Conservation (phyloP, 2,329 filamentous ascomycete species). For the Anisogramma anomala region DNA sequence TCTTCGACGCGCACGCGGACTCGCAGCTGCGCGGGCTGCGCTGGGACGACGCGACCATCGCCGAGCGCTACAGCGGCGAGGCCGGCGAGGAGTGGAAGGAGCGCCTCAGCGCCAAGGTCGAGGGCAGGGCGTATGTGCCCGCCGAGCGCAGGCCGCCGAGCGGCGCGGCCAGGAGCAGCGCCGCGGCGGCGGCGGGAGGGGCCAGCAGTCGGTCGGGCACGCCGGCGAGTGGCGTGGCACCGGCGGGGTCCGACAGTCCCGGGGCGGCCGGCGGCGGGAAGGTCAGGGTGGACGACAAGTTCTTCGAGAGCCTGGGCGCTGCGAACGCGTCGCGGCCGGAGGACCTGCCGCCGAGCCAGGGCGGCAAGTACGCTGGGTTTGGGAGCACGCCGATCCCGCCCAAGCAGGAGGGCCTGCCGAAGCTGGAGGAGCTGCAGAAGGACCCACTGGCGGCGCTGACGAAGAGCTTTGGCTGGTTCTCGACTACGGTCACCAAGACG, state of each 20-base stretch:
- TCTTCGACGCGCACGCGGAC: conserved; percentile 65
- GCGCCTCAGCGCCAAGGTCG: conserved; percentile 73
- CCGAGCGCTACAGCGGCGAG: conserved; percentile 80
- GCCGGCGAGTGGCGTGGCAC: conserved; percentile 27
- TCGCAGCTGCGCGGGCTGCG: conserved; percentile 55
- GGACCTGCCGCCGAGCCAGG: conserved; percentile 71
- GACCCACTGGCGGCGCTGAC: conserved; percentile 81
- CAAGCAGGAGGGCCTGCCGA: conserved; percentile 40
- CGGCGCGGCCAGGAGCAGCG: conserved; percentile 16
- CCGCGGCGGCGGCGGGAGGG: conserved; percentile 18
- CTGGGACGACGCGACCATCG: conserved; percentile 82
- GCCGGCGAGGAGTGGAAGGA: conserved; percentile 95
- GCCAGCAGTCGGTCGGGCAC: conserved; percentile 13
- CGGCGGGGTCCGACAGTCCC: conserved; percentile 27
- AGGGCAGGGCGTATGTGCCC: conserved; percentile 75
- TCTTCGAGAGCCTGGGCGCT: conserved; percentile 74
- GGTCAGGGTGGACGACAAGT: conserved; percentile 67
- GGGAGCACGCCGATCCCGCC: conserved; percentile 58
- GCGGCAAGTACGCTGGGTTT: conserved; percentile 86
- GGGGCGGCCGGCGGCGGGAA: conserved; percentile 29
- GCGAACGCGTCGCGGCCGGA: conserved; percentile 71
- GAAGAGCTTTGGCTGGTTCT: conserved; percentile 92
- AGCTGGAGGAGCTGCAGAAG: conserved; percentile 78
- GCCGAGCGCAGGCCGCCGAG: conserved; percentile 45
- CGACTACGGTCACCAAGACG: conserved; percentile 75